A percentile compares a stretch with the other conserved stretches of the same genome.
These are phyloP conservation scores for Guyanaporus albipodus DNA, from an alignment of 768 basidiomycete species.

Conservation along the genomic window DNA sequence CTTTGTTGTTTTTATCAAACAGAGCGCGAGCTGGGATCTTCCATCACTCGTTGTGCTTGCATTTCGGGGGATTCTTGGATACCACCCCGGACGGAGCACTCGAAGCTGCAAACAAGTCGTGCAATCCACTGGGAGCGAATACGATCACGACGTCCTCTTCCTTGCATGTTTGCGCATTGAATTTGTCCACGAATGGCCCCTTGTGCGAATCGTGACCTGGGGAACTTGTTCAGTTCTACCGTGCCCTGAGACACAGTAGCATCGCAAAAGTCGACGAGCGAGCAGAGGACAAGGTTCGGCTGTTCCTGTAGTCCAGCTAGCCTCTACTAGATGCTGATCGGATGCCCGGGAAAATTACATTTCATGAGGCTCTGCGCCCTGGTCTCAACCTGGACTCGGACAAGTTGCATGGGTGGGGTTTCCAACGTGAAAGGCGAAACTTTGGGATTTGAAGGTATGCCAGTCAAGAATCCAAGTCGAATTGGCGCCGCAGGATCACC, in stretches of 20 bases:
- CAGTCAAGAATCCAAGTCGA: too few relatives aligned
- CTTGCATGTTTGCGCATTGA: slow-evolving; percentile 13
- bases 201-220: slow-evolving; percentile 11
- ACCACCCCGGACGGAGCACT: slow-evolving; percentile 13
- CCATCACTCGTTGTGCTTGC: neutral
- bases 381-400: too few relatives aligned
- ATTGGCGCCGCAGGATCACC: too few relatives aligned
- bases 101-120: slow-evolving; percentile 5
- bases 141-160: slow-evolving; percentile 13
- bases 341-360: too few relatives aligned
- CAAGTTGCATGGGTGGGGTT: too few relatives aligned
- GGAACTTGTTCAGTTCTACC: slow-evolving; percentile 1
- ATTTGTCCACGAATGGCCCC: slow-evolving; percentile 14
- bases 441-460: too few relatives aligned
- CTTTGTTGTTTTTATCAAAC: neutral
- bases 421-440: too few relatives aligned
- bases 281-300: too few relatives aligned
- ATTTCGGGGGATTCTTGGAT: slow-evolving; percentile 8
- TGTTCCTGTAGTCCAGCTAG: too few relatives aligned
- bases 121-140: slow-evolving; percentile 19
- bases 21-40: neutral
- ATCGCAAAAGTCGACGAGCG: slow-evolving; percentile 8
- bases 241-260: slow-evolving; percentile 3
- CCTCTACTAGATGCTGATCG: too few relatives aligned
- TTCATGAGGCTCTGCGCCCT: too few relatives aligned